A percentile compares a stretch with the other conserved stretches of the same genome.
These are phyloP conservation scores for Xylaria sp. DNA, from an alignment of 2,329 filamentous ascomycete genomes.

Conservation along the genomic window DNA sequence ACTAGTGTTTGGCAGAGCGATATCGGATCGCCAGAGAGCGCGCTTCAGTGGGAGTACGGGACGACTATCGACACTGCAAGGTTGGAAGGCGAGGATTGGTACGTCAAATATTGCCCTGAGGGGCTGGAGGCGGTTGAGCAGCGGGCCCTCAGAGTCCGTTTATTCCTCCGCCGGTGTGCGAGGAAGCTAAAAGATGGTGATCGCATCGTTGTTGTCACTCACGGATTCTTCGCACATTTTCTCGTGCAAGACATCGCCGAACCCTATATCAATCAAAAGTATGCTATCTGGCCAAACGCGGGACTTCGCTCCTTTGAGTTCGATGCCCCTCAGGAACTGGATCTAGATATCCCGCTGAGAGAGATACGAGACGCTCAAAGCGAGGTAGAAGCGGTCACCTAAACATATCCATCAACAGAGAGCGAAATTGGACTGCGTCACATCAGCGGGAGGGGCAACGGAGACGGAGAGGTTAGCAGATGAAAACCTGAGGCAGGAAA, in stretches of 20 bases:
- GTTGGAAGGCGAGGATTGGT: not conserved
- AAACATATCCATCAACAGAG: not conserved
- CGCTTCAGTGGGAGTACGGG: not conserved
- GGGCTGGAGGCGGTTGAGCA: not conserved
- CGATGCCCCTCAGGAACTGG: not conserved
- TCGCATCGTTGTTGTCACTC: not conserved
- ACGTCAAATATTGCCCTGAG: not conserved
- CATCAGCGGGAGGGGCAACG: not conserved
- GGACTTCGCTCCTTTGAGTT: slow-evolving; percentile 1
- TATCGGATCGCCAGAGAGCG: not conserved
- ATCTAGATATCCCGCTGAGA: not conserved
- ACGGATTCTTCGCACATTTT: not conserved
- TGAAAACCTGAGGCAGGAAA: not conserved
- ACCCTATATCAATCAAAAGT: not conserved
- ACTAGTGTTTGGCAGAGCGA: not conserved
- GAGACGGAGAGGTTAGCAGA: not conserved
- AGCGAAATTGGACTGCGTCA: not conserved
- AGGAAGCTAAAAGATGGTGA: not conserved
- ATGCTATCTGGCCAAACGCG: not conserved
- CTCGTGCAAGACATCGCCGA: not conserved
- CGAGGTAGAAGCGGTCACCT: not conserved
- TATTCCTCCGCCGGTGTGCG: not conserved
- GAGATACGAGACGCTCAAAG: not conserved
- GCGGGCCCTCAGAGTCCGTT: not conserved
- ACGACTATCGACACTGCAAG: not conserved